These are phyloP conservation scores for Salix dunnii DNA, from an alignment of 345 rosid species.

Conservation along the genomic window DNA sequence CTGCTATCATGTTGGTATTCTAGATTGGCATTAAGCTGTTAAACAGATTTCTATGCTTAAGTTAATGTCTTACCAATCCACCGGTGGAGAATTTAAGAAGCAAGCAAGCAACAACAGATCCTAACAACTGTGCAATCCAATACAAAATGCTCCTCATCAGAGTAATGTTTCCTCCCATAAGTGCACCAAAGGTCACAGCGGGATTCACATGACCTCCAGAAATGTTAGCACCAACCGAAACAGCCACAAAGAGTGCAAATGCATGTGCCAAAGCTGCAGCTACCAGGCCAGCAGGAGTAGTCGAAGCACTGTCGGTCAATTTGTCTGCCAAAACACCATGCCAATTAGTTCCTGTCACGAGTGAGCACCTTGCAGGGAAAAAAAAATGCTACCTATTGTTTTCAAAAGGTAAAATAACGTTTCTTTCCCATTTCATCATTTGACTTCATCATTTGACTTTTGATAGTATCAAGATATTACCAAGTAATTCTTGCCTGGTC, in stretches of 20 bases:
- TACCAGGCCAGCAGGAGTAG: slow-evolving; percentile 23
- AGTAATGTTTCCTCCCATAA: slow-evolving; percentile 22
- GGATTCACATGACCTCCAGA: slow-evolving; percentile 27
- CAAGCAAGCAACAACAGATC: slow-evolving; percentile 25
- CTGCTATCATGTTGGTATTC: neutral
- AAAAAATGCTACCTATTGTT: neutral
- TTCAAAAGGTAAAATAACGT: neutral
- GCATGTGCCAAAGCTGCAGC: slow-evolving; percentile 23
- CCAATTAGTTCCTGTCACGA: neutral
- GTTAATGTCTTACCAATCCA: slow-evolving; percentile 4
- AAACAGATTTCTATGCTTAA: neutral
- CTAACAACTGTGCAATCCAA: slow-evolving; percentile 24
- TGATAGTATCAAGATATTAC: neutral
- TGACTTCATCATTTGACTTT: no score
- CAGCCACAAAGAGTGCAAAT: slow-evolving; percentile 24
- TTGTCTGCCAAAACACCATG: slow-evolving; percentile 20
- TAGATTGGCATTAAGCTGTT: neutral
- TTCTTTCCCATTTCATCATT: neutral
- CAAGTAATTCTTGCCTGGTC: neutral
- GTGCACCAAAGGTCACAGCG: slow-evolving; percentile 25
- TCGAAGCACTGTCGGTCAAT: slow-evolving; percentile 26
- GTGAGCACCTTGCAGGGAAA: no score
- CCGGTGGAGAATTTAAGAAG: slow-evolving; percentile 22
- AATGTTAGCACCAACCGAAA: slow-evolving; percentile 23
- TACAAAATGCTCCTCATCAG: slow-evolving; percentile 20